Evolutionary conservation across 441 rosid genomes (phyloP), one percentile per base, ranked within the genome.

Genomic region (Gossypium trilobum): DNA sequence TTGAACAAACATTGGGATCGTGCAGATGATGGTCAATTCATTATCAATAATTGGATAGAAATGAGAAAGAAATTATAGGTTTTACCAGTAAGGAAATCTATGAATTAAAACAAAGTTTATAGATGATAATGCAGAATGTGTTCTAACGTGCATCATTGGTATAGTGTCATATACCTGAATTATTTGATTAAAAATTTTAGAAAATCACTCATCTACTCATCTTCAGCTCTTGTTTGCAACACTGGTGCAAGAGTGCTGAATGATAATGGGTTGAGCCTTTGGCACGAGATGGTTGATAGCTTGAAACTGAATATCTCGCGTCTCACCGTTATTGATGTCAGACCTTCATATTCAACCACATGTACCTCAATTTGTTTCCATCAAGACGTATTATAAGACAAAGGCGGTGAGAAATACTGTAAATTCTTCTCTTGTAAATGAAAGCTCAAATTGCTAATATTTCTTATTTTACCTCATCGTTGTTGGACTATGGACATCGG

Each of bases 401-500:
- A 33, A 33, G 19, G 57, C 23, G 5, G 57, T 16, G 23, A 50
- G 17, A 50, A 48, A 48, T n/a, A n/a, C 19, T 14, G 16, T 50
- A 4, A 50, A 50, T 17, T 17, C 4, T 5, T 52, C 22, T 16
- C 57, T 16, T 2, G 22, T 16, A 52, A 59, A 59, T 1, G 17
- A 27, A 25, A 29, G 19, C 33, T 11, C 17, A 11, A 59, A 25
- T 2, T 25, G 39, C 5, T 27, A 27, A 3, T 59, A 5, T 25
- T 59, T n/a, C 20, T 50, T 48, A 14, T 51, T 13, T 8, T 58
- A 75, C 82, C 78, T 80, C 65, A 2, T 58, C 9, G 1, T 61
- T 71, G 23, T 17, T 22, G 66, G 72, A 77, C 80, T 76, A 74
- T 5, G 78, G 69, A 44, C 46, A 20, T 74, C 73, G 74, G 17